Base-by-base conservation (phyloP, 2,329 filamentous ascomycete genomes). In the Stagonosporopsis cucurbitacearum region DNA sequence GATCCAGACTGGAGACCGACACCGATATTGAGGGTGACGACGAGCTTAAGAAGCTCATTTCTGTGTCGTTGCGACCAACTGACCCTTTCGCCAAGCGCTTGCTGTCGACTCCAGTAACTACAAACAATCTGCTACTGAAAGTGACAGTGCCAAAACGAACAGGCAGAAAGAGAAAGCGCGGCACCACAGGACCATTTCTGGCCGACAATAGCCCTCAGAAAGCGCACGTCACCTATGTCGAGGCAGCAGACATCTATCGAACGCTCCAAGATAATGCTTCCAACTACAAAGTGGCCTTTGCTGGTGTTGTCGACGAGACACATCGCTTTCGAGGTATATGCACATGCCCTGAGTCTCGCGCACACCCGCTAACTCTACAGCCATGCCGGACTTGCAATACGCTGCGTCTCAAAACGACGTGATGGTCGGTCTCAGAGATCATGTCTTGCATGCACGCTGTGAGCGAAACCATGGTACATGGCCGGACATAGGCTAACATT, bases 131-230 rank as follows among this genome's bases (percentile, higher is more conserved):
- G 19, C 82, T 98, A 19, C 81, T 99, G 49, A 93, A 92, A 72
- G 83, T 99, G 51, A 92, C 89, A 0, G 86, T 98, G 1, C 94
- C 95, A 0, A 95, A 88, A 74, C 82, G 91, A 52, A 97, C 92
- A 2, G 93, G 93, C 3, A 85, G 92, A 57, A 96, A 90, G 76
- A 85, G 93, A 55, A 96, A 93, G 78, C 83, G 88, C 64, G 92
- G 91, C n/a, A 86, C 86, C 5, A 73, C 87, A 51, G 88, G 82
- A 4, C 86, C 88, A 0, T 94, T 75, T 42, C 36, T 73, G 22
- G n/a, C 59, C 11, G 65, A 68, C 32, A 47, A 86, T 69, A 60
- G 67, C 2, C 36, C 50, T 32, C 51, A 49, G 20, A 37, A 15
- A 17, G 49, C 33, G 19, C 26, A 15, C 17, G 37, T 33, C 11